Evolutionary conservation across 768 basidiomycete genomes (phyloP).

Genomic region (Tulasnella sp.): DNA sequence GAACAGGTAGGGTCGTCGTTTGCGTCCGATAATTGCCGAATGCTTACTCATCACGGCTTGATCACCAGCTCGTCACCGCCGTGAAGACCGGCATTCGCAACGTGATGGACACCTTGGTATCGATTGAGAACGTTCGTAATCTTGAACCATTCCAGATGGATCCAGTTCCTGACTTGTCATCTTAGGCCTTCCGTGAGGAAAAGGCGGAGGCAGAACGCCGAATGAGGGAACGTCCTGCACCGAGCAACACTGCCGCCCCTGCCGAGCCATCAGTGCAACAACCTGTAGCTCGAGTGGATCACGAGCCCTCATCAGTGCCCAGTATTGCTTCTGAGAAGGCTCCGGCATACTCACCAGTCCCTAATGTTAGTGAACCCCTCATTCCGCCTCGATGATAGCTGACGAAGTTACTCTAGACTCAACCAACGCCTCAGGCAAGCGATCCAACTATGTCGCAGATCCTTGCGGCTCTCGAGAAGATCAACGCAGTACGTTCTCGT

Average conservation of each 20-base stretch:
- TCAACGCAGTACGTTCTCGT: slow-evolving; percentile 7
- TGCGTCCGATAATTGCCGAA: background rate
- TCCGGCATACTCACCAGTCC: background rate
- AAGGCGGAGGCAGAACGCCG: background rate
- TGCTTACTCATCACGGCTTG: background rate
- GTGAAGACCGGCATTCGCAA: background rate
- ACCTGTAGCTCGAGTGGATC: background rate
- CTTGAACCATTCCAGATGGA: background rate
- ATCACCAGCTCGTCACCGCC: background rate
- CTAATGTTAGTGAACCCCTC: background rate
- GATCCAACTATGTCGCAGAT: background rate
- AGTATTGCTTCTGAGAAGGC: background rate
- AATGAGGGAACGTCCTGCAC: background rate
- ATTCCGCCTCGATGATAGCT: background rate
- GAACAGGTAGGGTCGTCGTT: background rate
- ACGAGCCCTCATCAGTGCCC: background rate
- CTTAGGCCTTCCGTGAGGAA: background rate
- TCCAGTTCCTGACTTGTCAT: background rate
- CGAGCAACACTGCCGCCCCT: background rate
- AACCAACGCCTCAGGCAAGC: background rate
- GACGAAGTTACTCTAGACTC: background rate
- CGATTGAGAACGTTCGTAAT: background rate
- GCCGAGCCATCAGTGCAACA: background rate
- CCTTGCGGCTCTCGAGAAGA: slow-evolving; percentile 5
- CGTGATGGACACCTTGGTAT: background rate